These are phyloP conservation scores for Boechera divaricarpa DNA, from an alignment of 345 rosid genomes.

Conservation along the genomic window DNA sequence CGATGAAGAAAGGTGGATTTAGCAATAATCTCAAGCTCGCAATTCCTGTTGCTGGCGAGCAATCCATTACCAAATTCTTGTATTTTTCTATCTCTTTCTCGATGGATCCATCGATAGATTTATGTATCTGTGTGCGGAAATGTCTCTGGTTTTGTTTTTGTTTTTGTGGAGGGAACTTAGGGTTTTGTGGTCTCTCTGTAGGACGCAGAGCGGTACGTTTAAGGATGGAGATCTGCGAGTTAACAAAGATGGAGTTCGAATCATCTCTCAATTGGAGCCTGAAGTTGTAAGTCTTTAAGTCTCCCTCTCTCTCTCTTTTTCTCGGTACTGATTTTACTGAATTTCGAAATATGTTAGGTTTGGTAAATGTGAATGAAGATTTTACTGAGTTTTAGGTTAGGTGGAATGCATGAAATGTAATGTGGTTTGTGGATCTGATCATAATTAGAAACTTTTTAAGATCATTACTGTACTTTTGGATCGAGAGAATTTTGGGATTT, in stretches of 20 bases:
- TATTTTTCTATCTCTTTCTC: constrained; percentile 50
- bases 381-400: background rate
- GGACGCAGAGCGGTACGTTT: constrained; percentile 90
- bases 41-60: constrained; percentile 62
- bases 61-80: constrained; percentile 72
- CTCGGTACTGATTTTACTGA: constrained; percentile 1
- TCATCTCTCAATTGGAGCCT: constrained; percentile 59
- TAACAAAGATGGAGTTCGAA: constrained; percentile 86
- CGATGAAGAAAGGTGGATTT: constrained; percentile 72
- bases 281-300: constrained; percentile 58
- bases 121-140: constrained; percentile 11
- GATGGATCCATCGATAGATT: background rate
- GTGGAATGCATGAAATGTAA: constrained; percentile 2
- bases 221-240: constrained; percentile 95
- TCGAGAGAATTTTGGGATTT: background rate
- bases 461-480: background rate
- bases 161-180: background rate
- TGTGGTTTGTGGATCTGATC: constrained; percentile 30
- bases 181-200: constrained; percentile 26
- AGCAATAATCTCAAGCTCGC: constrained; percentile 66
- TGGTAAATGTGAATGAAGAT: background rate
- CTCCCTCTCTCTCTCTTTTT: background rate
- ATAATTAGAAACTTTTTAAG: background rate
- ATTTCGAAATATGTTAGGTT: background rate
- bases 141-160: constrained; percentile 16